Evolutionary conservation across 139 green algal genomes (phyloP).

Genomic region (Mesotaenium endlicherianum): DNA sequence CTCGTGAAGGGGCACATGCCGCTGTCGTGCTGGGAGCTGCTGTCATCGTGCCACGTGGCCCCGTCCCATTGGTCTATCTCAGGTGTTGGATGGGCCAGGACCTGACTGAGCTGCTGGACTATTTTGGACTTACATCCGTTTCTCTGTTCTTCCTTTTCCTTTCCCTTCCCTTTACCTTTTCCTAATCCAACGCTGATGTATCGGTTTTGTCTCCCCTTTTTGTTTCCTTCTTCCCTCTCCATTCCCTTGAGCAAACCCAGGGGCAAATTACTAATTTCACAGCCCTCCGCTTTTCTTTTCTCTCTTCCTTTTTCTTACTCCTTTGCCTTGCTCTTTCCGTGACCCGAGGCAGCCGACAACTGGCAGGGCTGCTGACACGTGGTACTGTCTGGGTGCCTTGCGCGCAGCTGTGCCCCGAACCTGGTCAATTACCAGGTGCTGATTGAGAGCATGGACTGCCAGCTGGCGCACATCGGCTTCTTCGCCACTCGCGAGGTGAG

Average conservation of each 20-base stretch:
- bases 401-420: constrained; percentile 30
- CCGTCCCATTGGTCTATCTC: too few species aligned
- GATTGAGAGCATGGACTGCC: constrained; percentile 34
- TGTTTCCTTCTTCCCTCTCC: neutral
- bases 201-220: neutral
- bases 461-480: constrained; percentile 30
- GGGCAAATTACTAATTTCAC: neutral
- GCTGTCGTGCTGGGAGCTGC: too few species aligned
- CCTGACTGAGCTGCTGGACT: too few species aligned
- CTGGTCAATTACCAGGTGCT: constrained; percentile 35
- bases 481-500: constrained; percentile 24
- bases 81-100: too few species aligned
- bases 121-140: neutral
- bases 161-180: neutral
- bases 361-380: neutral
- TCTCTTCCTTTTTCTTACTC: neutral
- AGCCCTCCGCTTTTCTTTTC: neutral
- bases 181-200: neutral
- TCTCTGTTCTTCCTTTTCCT: neutral
- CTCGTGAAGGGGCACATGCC: too few species aligned
- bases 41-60: too few species aligned
- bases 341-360: too few species aligned
- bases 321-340: neutral
- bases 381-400: constrained; percentile 1
- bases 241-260: neutral